Percentiles rank a stretch among this genome's conserved stretches.
Evolutionary conservation across 768 basidiomycete species (phyloP).

Genomic region (Hysterangium stoloniferum): DNA sequence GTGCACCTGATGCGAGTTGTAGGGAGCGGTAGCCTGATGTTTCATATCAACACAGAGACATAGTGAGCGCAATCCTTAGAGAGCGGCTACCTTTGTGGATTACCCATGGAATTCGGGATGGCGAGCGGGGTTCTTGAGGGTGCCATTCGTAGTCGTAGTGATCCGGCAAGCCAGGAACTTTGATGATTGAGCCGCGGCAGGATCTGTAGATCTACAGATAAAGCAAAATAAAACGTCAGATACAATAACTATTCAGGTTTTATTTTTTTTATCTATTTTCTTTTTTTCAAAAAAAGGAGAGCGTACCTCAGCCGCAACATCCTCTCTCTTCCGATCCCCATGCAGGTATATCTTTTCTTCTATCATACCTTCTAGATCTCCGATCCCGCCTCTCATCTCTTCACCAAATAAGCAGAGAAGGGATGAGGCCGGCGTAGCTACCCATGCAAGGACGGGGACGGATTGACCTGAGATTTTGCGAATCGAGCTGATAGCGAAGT

Average conservation of each 20-base stretch:
- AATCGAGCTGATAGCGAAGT: neutral
- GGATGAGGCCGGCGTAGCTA: constrained; percentile 12
- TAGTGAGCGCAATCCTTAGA: neutral
- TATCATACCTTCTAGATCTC: constrained; percentile 5
- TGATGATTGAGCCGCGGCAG: neutral
- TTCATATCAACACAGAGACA: neutral
- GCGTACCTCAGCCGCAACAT: constrained; percentile 6
- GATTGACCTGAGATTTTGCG: neutral
- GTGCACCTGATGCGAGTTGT: constrained; percentile 8
- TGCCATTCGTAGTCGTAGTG: constrained; percentile 11
- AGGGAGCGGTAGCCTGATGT: constrained; percentile 3
- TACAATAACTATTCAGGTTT: no score
- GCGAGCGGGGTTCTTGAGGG: constrained; percentile 8
- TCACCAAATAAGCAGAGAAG: constrained; percentile 12
- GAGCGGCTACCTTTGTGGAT: constrained; percentile 4
- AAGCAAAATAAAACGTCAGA: neutral
- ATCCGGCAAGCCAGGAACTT: constrained; percentile 7
- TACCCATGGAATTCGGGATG: constrained; percentile 8
- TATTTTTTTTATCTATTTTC: no score
- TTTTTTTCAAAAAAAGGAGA: neutral
- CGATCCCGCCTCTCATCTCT: constrained; percentile 10
- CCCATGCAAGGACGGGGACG: constrained; percentile 9
- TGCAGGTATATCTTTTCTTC: neutral
- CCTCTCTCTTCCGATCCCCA: constrained; percentile 1
- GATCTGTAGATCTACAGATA: constrained; percentile 1